Evolutionary conservation across 2,329 filamentous ascomycete species (phyloP).

Genomic region (Fusarium hostae): DNA sequence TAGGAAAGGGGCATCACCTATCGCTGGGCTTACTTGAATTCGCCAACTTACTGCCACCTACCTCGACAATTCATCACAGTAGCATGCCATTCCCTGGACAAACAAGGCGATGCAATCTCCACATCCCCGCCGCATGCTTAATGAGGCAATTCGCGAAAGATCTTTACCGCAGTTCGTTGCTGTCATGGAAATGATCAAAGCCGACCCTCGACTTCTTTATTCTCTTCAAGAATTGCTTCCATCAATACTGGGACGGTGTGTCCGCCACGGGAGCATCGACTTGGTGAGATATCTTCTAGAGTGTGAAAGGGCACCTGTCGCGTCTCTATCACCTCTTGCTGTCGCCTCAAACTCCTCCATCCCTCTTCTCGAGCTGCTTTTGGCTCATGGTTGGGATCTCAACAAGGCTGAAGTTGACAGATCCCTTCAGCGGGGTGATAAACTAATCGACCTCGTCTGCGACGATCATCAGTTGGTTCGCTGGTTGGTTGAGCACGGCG

Average conservation of each 20-base stretch:
- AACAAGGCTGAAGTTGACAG: neutral
- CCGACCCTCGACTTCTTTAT: neutral
- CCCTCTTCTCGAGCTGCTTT: neutral
- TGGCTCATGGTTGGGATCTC: neutral
- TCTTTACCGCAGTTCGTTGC: neutral
- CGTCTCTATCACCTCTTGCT: neutral
- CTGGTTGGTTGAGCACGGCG: neutral
- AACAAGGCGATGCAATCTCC: neutral
- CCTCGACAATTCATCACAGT: too few relatives aligned
- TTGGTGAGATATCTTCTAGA: neutral
- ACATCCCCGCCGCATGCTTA: neutral
- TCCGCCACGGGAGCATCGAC: neutral
- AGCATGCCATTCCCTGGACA: too few relatives aligned
- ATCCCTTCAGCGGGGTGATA: neutral
- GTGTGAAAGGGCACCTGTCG: neutral
- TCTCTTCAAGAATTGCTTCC: neutral
- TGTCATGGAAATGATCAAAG: neutral
- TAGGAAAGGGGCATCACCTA: too few relatives aligned
- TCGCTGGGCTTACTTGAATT: neutral
- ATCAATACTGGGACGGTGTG: neutral
- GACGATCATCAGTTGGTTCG: neutral
- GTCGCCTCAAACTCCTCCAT: neutral
- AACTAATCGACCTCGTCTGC: neutral
- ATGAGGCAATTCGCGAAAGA: neutral
- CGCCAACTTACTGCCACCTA: too few relatives aligned